These are phyloP conservation scores for Peronosclerospora sorghi DNA, from an alignment of 352 stramenopile species.

Conservation along the genomic window DNA sequence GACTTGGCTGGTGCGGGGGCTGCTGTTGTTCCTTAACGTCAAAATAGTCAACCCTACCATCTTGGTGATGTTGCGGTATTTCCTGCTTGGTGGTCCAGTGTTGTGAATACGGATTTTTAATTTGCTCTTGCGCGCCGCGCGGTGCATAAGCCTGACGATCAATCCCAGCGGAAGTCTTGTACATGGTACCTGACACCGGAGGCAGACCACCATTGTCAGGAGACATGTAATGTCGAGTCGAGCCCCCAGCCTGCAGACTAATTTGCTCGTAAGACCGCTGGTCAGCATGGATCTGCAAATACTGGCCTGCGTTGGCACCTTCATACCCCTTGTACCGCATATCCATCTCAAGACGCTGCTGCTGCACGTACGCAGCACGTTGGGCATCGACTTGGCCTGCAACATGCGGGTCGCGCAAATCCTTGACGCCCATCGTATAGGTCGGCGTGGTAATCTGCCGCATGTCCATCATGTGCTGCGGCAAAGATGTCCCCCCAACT, in stretches of 20 bases:
- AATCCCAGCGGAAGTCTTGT: constrained; percentile 28
- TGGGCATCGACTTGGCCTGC: constrained; percentile 24
- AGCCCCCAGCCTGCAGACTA: constrained; percentile 24
- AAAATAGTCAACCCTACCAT: constrained; percentile 54
- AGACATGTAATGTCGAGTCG: constrained; percentile 37
- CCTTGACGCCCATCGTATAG: constrained; percentile 37
- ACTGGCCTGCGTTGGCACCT: constrained; percentile 33
- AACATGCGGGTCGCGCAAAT: constrained; percentile 24
- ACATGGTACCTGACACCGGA: constrained; percentile 37
- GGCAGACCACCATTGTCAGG: constrained; percentile 36
- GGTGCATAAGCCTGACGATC: constrained; percentile 23
- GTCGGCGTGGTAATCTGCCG: constrained; percentile 62
- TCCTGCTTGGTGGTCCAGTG: constrained; percentile 54
- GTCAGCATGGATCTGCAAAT: constrained; percentile 62
- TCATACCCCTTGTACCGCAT: constrained; percentile 75
- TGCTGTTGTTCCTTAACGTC: constrained; percentile 59
- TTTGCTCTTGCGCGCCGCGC: constrained; percentile 18
- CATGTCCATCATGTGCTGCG: constrained; percentile 76
- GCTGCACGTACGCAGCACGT: constrained; percentile 33
- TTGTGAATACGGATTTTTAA: constrained; percentile 52
- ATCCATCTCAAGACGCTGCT: constrained; percentile 56
- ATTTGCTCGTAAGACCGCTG: constrained; percentile 71
- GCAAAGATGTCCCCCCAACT: constrained; percentile 10
- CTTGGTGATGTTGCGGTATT: constrained; percentile 22
- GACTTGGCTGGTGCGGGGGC: constrained; percentile 13